Evolutionary conservation across 805 yeast genomes (phyloP).

Genomic region (Zygotorulaspora sp.): DNA sequence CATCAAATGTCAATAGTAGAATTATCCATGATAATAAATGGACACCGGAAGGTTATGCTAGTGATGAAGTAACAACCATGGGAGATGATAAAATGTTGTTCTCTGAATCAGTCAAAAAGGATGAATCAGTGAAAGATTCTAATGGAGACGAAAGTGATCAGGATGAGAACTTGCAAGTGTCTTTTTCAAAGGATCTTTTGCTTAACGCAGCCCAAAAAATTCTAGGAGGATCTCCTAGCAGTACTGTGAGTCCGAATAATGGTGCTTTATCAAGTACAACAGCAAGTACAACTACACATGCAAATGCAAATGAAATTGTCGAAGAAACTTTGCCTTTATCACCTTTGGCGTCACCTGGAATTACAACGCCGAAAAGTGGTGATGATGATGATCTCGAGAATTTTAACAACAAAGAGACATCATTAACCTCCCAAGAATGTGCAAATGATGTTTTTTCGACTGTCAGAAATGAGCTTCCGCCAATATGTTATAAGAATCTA

Average conservation of each 20-base stretch:
- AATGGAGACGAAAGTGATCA: neutral
- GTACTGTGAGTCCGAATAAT: neutral
- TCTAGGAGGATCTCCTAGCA: slow-evolving; percentile 7
- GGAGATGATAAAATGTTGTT: neutral
- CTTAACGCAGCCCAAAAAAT: slow-evolving; percentile 12
- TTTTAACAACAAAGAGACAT: slow-evolving; percentile 1
- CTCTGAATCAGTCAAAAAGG: neutral
- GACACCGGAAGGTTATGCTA: slow-evolving; percentile 2
- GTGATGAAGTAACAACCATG: neutral
- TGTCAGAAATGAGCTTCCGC: slow-evolving; percentile 17
- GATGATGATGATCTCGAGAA: slow-evolving; percentile 6
- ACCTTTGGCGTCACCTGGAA: slow-evolving; percentile 34
- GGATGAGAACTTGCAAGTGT: neutral
- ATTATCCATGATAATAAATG: neutral
- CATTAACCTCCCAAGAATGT: slow-evolving; percentile 9
- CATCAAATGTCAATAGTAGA: slow-evolving; percentile 2
- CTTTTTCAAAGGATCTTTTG: slow-evolving; percentile 5
- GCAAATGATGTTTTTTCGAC: slow-evolving; percentile 18
- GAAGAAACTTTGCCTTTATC: slow-evolving; percentile 32
- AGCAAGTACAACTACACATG: slow-evolving; percentile 2
- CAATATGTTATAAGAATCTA: slow-evolving; percentile 21
- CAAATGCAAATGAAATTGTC: slow-evolving; percentile 2
- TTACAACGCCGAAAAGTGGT: slow-evolving; percentile 13
- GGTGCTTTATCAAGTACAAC: slow-evolving; percentile 1
- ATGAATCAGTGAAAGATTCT: slow-evolving; percentile 1